Percentiles rank a stretch among this genome's conserved stretches.
These are phyloP conservation scores for Phylloporus sp. DNA, from an alignment of 768 basidiomycete species.

Conservation along the genomic window DNA sequence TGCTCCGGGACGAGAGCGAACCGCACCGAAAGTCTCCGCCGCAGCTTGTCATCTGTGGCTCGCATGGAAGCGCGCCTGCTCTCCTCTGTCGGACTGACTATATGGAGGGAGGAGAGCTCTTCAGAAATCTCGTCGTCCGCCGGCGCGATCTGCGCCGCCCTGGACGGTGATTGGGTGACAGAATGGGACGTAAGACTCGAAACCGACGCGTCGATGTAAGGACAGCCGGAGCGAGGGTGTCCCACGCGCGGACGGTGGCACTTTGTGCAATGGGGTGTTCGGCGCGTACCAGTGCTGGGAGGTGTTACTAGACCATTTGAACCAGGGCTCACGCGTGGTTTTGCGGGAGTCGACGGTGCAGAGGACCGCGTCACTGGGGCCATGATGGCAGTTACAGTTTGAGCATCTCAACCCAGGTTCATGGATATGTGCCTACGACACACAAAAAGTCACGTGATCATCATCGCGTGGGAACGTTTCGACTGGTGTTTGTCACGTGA, in stretches of 20 bases:
- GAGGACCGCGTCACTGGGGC: conserved; percentile 27
- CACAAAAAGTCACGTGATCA: too few species aligned
- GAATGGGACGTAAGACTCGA: conserved; percentile 15
- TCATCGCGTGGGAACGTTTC: too few species aligned
- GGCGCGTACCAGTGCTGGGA: conserved; percentile 42
- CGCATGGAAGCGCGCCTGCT: conserved; percentile 4
- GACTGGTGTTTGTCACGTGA: too few species aligned
- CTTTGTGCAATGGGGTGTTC: conserved; percentile 48
- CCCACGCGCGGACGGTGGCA: conserved; percentile 52
- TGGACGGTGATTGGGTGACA: conserved; percentile 3
- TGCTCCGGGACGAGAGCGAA: conserved; percentile 32
- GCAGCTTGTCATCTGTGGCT: conserved; percentile 2
- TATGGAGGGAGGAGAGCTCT: conserved; percentile 45
- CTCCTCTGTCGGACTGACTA: conserved; percentile 28
- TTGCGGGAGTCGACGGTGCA: conserved; percentile 29
- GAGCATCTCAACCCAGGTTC: background rate
- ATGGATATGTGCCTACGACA: background rate
- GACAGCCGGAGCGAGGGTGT: conserved; percentile 62
- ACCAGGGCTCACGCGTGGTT: conserved; percentile 9
- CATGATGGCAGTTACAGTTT: conserved; percentile 13
- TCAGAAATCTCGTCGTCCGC: conserved; percentile 32
- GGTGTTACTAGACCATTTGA: conserved; percentile 18
- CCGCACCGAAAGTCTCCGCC: conserved; percentile 28
- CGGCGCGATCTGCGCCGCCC: background rate
- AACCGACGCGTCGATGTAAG: conserved; percentile 34